phyloP scores from a whole-genome alignment of 208 protist genomes.

The Entamoeba moshkovskii region DNA sequence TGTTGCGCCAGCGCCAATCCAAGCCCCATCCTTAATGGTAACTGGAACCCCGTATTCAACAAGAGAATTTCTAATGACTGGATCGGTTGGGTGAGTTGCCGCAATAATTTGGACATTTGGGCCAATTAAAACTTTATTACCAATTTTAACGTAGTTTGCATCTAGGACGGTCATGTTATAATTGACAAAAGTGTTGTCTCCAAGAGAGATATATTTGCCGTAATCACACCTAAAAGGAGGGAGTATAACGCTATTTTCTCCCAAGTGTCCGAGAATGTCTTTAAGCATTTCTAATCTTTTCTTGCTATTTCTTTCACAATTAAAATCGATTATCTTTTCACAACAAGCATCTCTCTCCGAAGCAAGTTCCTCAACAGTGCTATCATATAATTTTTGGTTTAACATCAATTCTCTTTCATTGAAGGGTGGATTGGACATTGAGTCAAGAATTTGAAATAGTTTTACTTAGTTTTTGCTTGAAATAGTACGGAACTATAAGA shows the following conservation, averaged over 20 bases:
- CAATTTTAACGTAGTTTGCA: slow-evolving; percentile 47
- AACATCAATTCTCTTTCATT: not conserved
- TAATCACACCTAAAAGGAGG: slow-evolving; percentile 57
- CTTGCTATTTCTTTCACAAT: not conserved
- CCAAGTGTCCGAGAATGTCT: not conserved
- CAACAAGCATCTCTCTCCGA: not conserved
- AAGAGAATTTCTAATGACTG: slow-evolving; percentile 11
- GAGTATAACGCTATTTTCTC: slow-evolving; percentile 42
- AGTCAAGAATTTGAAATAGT: too few species aligned
- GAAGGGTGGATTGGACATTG: not conserved
- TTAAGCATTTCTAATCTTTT: not conserved
- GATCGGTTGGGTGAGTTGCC: slow-evolving; percentile 52
- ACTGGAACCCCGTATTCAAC: slow-evolving; percentile 36
- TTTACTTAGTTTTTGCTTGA: too few species aligned
- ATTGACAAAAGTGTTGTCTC: slow-evolving; percentile 49
- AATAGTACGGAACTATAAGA: too few species aligned
- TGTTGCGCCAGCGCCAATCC: slow-evolving; percentile 22
- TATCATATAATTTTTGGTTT: not conserved
- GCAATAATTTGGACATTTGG: slow-evolving; percentile 54
- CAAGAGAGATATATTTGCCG: slow-evolving; percentile 51
- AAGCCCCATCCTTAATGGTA: slow-evolving; percentile 27
- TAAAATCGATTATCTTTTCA: not conserved
- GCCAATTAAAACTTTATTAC: slow-evolving; percentile 43
- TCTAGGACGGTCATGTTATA: slow-evolving; percentile 55
- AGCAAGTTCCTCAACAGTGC: not conserved